Conservation (phyloP, 225 moss, liverwort and hornwort genomes). For the Sphagnum tenellum region DNA sequence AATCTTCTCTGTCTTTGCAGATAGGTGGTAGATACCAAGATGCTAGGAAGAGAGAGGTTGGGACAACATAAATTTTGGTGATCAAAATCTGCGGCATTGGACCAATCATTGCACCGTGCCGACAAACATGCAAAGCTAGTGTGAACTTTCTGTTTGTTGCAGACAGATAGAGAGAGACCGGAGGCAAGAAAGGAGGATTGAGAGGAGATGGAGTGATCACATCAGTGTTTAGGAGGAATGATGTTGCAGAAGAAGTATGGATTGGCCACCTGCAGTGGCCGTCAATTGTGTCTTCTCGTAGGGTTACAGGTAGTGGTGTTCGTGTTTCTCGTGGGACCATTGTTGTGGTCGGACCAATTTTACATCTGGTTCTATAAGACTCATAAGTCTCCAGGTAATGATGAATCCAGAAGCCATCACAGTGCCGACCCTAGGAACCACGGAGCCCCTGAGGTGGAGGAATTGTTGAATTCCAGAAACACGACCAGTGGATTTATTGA, state of each 20-base stretch:
- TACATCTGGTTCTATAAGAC: slow-evolving; percentile 8
- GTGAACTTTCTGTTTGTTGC: no score
- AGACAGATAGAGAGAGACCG: no score
- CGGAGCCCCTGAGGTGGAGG: not conserved
- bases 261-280: slow-evolving; percentile 19
- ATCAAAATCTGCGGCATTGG: no score
- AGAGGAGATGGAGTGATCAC: no score
- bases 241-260: slow-evolving; percentile 3
- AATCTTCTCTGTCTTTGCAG: no score
- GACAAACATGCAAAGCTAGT: no score
- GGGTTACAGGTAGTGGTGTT: slow-evolving; percentile 10
- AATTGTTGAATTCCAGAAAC: no score
- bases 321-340: slow-evolving; percentile 28
- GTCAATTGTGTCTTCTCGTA: slow-evolving; percentile 33
- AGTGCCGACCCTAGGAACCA: not conserved
- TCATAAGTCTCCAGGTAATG: not conserved
- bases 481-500: not conserved
- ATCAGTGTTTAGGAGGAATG: not conserved
- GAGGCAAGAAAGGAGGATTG: no score
- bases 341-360: slow-evolving; percentile 13
- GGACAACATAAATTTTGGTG: no score
- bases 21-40: no score
- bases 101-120: no score
- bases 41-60: no score
- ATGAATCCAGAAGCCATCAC: not conserved